phyloP scores from a whole-genome alignment of 495 filamentous ascomycete genomes.

The Penicillium turbatum region DNA sequence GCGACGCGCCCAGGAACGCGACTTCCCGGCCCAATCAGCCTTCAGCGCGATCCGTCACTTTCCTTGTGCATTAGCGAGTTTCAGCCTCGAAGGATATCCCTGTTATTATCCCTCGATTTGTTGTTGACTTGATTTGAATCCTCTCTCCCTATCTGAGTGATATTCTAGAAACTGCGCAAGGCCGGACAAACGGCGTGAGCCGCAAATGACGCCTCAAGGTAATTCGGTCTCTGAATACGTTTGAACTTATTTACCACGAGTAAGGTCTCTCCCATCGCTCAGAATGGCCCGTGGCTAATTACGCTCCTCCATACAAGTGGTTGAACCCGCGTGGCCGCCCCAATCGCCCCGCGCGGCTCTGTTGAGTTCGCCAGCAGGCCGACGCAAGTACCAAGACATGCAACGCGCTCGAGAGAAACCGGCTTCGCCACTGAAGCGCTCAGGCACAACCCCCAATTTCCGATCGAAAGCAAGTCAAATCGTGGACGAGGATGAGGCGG shows the following conservation, averaged over 20 bases:
- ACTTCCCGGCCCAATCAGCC: constrained; percentile 24
- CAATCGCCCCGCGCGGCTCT: constrained; percentile 81
- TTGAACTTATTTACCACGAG: constrained; percentile 1
- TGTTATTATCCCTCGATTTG: not conserved
- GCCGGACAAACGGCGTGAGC: constrained; percentile 11
- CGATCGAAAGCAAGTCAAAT: constrained; percentile 32
- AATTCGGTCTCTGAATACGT: constrained; percentile 1
- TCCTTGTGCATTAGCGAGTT: constrained; percentile 12
- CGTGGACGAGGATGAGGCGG: constrained; percentile 36
- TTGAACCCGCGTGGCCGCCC: constrained; percentile 73
- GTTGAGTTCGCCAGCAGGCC: constrained; percentile 74
- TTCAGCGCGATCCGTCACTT: constrained; percentile 23
- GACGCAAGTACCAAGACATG: constrained; percentile 62
- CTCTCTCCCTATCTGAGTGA: constrained; percentile 12
- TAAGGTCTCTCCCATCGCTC: not conserved
- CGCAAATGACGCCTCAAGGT: constrained; percentile 20
- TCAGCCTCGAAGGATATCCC: constrained; percentile 5
- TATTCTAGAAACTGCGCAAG: constrained; percentile 5
- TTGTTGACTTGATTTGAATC: not conserved
- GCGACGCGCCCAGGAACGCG: constrained; percentile 28
- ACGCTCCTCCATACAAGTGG: constrained; percentile 24
- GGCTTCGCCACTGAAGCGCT: constrained; percentile 58
- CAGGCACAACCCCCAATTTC: constrained; percentile 38
- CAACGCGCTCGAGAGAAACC: constrained; percentile 59
- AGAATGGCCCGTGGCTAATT: not conserved